Evolutionary conservation across 1,284 basidiomycete genomes (phyloP).

Genomic region (Cerioporus squamosus): DNA sequence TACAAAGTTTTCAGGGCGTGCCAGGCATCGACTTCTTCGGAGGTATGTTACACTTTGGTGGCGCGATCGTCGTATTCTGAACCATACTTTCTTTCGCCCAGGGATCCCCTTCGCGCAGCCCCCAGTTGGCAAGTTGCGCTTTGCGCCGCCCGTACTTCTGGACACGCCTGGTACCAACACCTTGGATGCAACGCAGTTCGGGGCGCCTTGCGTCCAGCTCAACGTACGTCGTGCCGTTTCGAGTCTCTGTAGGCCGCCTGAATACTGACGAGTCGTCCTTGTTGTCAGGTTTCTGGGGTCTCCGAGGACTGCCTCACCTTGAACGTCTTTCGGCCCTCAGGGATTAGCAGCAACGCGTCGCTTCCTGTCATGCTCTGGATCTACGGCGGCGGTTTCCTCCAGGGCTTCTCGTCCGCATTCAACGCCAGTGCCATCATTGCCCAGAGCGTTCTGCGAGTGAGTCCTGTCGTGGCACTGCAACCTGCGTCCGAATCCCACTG

Average conservation of each 20-base stretch:
- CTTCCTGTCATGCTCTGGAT: slow-evolving; percentile 46
- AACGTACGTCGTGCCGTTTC: slow-evolving; percentile 7
- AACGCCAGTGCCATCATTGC: slow-evolving; percentile 49
- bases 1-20: no score
- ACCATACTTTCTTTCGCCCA: slow-evolving; percentile 1
- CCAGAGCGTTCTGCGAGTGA: slow-evolving; percentile 48
- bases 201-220: slow-evolving; percentile 23
- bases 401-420: slow-evolving; percentile 31
- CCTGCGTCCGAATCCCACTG: background rate
- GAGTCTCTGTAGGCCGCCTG: background rate
- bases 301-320: slow-evolving; percentile 52
- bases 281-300: background rate
- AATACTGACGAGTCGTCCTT: background rate
- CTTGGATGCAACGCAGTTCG: slow-evolving; percentile 27
- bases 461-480: slow-evolving; percentile 15
- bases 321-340: slow-evolving; percentile 49
- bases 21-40: no score
- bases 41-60: no score
- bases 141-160: slow-evolving; percentile 24
- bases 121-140: slow-evolving; percentile 30
- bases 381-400: slow-evolving; percentile 30
- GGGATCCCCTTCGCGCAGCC: slow-evolving; percentile 38
- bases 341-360: slow-evolving; percentile 26
- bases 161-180: slow-evolving; percentile 6
- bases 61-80: no score